Evolutionary conservation across 495 filamentous ascomycete genomes (phyloP), one percentile per base, ranked within the genome.

Genomic region (Pyronema domesticum): DNA sequence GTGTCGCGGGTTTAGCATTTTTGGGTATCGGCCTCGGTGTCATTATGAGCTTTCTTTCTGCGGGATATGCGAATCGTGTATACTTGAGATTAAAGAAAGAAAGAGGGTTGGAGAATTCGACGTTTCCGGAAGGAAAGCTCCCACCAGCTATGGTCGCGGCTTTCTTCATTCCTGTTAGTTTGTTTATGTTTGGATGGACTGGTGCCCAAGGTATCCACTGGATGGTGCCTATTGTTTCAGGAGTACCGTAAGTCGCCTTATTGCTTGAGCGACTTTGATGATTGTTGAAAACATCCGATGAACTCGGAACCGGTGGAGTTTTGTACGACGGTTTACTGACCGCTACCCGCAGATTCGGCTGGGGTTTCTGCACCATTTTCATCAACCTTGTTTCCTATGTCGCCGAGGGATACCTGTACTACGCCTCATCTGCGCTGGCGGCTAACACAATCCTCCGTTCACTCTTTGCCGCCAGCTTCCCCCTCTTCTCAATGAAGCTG

Each of bases 391-490:
- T 93, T 54, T 91, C 89, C 66, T 94, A 93, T 65, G 73, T 94
- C 36, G 82, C 93, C 52, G 86, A 93, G 61, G 78, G 86, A 73
- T 39, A 72, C 67, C 11, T 35, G 9, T 55, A 62, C 37, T 61
- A 58, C 33, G 86, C 87, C 10, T 85, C 86, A 19, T 89, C 85
- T 3, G 85, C 86, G 23, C 85, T 95, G 46, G 88, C 88, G 6
- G 88, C 82, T 10, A 94, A 94, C 66, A 91, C 87, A 0, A 87
- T 95, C 65, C 71, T 93, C 6, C 82, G 88, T 1, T 88, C 82
- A 1, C 66, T 88, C 1, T 79, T 78, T 44, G 86, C 83, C 13
- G 83, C 84, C 15, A 78, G 74, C 0, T 95, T 94, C 68, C 88
- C 88, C 6, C 72, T 95, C 5, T 95, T 95, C 61, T 73, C 80